Conservation (phyloP, 371 early-diverging fungal genomes). For the Umbelopsis sp. region DNA sequence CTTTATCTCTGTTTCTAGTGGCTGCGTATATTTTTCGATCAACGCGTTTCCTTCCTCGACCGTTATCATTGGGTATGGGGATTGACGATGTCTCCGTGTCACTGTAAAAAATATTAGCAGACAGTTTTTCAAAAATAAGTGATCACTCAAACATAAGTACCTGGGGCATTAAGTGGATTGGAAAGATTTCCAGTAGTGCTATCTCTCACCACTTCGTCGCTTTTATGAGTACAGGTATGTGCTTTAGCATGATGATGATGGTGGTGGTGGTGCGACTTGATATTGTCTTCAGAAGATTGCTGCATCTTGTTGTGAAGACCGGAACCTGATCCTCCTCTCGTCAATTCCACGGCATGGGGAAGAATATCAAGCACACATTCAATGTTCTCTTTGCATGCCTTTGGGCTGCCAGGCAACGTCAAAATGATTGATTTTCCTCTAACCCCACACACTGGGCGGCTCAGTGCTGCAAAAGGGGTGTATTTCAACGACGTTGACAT, state of each 20-base stretch:
- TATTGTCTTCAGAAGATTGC: slow-evolving; percentile 41
- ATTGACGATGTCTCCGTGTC: slow-evolving; percentile 67
- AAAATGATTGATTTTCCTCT: slow-evolving; percentile 69
- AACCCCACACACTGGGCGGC: slow-evolving; percentile 85
- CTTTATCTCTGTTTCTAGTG: slow-evolving; percentile 36
- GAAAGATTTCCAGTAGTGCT: slow-evolving; percentile 33
- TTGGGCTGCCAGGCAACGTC: slow-evolving; percentile 89
- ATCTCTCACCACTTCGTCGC: slow-evolving; percentile 22
- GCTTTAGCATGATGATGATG: slow-evolving; percentile 20
- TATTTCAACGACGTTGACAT: slow-evolving; percentile 68
- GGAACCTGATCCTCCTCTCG: slow-evolving; percentile 44
- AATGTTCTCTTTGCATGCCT: slow-evolving; percentile 84
- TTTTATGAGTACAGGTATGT: slow-evolving; percentile 29
- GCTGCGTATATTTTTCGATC: slow-evolving; percentile 48
- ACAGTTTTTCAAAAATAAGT: background rate
- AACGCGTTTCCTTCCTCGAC: slow-evolving; percentile 69
- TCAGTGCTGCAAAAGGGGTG: slow-evolving; percentile 89
- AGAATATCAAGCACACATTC: slow-evolving; percentile 68
- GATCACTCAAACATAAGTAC: slow-evolving; percentile 23
- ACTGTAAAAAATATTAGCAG: slow-evolving; percentile 38
- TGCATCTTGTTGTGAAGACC: slow-evolving; percentile 21
- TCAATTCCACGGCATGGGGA: slow-evolving; percentile 83
- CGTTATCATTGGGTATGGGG: slow-evolving; percentile 81
- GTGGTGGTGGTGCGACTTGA: slow-evolving; percentile 33
- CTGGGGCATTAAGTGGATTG: slow-evolving; percentile 47